Percentiles rank a stretch among this genome's conserved stretches.
Evolutionary conservation across 768 basidiomycete species (phyloP).

Genomic region (Cystofilobasidium capitatum): DNA sequence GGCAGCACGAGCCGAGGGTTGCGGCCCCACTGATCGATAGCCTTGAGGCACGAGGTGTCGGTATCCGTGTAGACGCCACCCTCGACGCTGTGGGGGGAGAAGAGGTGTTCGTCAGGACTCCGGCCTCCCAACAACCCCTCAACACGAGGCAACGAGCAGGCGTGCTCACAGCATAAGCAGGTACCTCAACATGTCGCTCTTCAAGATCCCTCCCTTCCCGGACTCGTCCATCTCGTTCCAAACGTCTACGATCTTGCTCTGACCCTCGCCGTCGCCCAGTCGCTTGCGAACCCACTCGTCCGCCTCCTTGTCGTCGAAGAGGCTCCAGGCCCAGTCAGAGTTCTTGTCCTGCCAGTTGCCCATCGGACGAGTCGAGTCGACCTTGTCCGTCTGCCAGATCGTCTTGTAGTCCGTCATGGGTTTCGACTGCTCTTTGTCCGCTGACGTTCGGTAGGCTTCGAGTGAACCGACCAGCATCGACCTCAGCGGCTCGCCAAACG

Average conservation of each 20-base stretch:
- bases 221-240: not conserved
- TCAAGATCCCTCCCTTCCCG: slow-evolving; percentile 10
- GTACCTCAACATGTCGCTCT: slow-evolving; percentile 14
- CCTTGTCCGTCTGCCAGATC: slow-evolving; percentile 25
- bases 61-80: slow-evolving; percentile 40
- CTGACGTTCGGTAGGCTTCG: not conserved
- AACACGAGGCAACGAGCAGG: not conserved
- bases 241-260: not conserved
- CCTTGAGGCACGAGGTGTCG: slow-evolving; percentile 39
- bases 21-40: slow-evolving; percentile 36
- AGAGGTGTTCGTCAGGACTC: not conserved
- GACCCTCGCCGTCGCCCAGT: not conserved
- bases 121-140: not conserved
- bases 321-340: slow-evolving; percentile 10
- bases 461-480: not conserved
- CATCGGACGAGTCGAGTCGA: not conserved
- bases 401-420: slow-evolving; percentile 1
- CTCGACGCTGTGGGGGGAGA: not conserved
- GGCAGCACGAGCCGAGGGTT: slow-evolving; percentile 29
- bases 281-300: slow-evolving; percentile 7
- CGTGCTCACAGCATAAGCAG: slow-evolving; percentile 14
- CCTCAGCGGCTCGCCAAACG: slow-evolving; percentile 3
- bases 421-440: not conserved
- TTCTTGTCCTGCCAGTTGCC: slow-evolving; percentile 7
- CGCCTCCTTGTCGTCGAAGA: slow-evolving; percentile 14